phyloP scores from a whole-genome alignment of 1,284 basidiomycete species.

The Meripilus lineatus region DNA sequence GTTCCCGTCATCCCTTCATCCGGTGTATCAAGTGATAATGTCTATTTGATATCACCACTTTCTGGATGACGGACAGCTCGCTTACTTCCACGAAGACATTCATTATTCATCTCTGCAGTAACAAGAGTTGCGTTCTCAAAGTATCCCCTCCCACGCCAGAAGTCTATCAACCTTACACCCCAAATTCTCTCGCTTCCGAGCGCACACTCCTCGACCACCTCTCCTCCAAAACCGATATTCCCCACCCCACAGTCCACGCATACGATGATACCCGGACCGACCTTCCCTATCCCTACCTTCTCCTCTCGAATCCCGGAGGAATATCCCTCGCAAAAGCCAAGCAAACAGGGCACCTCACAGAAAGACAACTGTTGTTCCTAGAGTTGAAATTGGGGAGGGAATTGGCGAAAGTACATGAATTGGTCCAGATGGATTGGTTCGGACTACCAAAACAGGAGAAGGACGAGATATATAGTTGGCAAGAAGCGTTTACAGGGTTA shows the following conservation, averaged over 20 bases:
- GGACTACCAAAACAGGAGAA: conserved; percentile 41
- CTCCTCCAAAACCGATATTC: conserved; percentile 20
- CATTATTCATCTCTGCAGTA: conserved; percentile 13
- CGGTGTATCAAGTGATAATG: no score
- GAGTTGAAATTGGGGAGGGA: conserved; percentile 54
- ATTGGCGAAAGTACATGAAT: conserved; percentile 54
- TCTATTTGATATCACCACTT: no score
- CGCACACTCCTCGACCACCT: conserved; percentile 21
- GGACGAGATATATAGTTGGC: conserved; percentile 57
- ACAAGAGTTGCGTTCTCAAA: conserved; percentile 19
- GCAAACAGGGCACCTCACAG: conserved; percentile 33
- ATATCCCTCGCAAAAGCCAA: conserved; percentile 32
- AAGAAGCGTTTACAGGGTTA: conserved; percentile 58
- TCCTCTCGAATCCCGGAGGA: conserved; percentile 22
- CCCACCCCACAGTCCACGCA: conserved; percentile 17
- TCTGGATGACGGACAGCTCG: no score
- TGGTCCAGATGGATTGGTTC: conserved; percentile 68
- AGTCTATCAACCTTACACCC: conserved; percentile 12
- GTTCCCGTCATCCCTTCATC: no score
- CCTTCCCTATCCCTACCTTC: conserved; percentile 25
- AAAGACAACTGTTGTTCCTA: conserved; percentile 38
- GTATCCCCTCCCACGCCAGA: conserved; percentile 13
- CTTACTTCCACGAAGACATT: conserved; percentile 19
- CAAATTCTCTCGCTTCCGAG: conserved; percentile 25
- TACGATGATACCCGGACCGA: conserved; percentile 16